Base-by-base conservation (phyloP, 2,329 filamentous ascomycete species). In the Aureobasidium sp. region DNA sequence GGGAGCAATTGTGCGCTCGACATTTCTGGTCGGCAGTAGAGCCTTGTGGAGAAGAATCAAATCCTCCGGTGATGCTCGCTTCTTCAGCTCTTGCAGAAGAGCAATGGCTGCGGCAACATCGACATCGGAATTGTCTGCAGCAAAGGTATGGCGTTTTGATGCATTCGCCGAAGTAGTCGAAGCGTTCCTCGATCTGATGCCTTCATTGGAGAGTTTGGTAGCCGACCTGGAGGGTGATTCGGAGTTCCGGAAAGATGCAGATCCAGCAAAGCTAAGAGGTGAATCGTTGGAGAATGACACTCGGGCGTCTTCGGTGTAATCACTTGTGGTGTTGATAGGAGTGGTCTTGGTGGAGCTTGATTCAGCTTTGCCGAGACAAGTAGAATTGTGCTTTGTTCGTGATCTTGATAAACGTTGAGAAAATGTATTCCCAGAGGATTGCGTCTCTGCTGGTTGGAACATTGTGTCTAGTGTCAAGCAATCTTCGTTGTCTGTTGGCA, bases 1-100 rank as follows among this genome's bases (percentile, higher is more conserved):
- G n/a, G 43, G 40, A 23, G 64, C 61, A 13, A 57, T 57, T 1
- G 63, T 60, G 0, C 62, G 57, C 29, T 66, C 66, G 11, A 65
- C 65, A 21, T 69, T 66, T 59, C 67, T 70, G 29, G 67, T 68
- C 1, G 72, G 72, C 11, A 73, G 62, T 23, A 74, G 64, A 11
- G 71, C 71, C 61, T 69, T 66, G 62, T 74, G 72, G 31, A 73
- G 63, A 31, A 77, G 75, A 25, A 75, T 77, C 33, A 79, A 68
- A 60, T 79, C 76, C 57, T 79, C 77, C 1, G 77, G 77, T 6
- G 75, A 74, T 1, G 75, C 77, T 45, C 70, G 77, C 67, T 75
- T 78, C 67, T 75, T 77, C 61, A 79, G 69, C 65, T 79, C 73
- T 60, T 79, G 74, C 62, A 79, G 64, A 37, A 80, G 68, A 29